Evolutionary conservation across 1,139 yeast species (phyloP), one percentile per base, ranked within the genome.

Genomic region (Yamadazyma trypodendri): DNA sequence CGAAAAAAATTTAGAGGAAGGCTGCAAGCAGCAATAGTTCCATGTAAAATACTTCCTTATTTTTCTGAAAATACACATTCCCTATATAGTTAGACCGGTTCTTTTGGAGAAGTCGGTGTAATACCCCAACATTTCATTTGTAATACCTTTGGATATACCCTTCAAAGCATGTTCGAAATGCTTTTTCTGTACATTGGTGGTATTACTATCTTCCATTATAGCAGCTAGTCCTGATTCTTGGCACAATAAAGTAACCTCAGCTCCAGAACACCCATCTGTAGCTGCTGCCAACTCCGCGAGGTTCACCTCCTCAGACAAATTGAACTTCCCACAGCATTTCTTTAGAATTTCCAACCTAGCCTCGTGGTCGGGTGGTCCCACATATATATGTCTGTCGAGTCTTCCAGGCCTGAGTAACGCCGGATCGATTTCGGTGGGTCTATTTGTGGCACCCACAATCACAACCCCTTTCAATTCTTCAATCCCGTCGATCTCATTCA

Each of bases 211-310:
- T 49, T 87, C 96, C 81, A 86, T 87, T 42, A 92, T 83, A 0
- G 97, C 97, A 9, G 86, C 77, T 24, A 92, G 65, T 2, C 98
- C 98, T 0, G 97, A 96, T 58, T 92, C 97, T 56, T 90, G 97
- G 51, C 97, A 87, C 18, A 90, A 61, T 28, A 89, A 72, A 0
- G 90, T 95, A 24, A 92, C 89, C 58, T 92, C 98, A 0, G 98
- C 97, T 31, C 98, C 98, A 0, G 97, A 88, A 52, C 95, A 89
- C 0, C 97, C 97, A 0, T 84, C 92, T 0, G 96, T 85, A n/a
- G 86, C 63, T n/a, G 56, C 58, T 4, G 67, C 63, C n/a, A 83
- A 64, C 20, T 69, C 43, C 2, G 61, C 65, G 2, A 76, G 75
- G 28, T 67, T 71, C 2, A 60, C 68, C 3, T 67, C 63, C 1